Conservation (phyloP, 768 basidiomycete genomes). For the Pleurotus tuber-regium region DNA sequence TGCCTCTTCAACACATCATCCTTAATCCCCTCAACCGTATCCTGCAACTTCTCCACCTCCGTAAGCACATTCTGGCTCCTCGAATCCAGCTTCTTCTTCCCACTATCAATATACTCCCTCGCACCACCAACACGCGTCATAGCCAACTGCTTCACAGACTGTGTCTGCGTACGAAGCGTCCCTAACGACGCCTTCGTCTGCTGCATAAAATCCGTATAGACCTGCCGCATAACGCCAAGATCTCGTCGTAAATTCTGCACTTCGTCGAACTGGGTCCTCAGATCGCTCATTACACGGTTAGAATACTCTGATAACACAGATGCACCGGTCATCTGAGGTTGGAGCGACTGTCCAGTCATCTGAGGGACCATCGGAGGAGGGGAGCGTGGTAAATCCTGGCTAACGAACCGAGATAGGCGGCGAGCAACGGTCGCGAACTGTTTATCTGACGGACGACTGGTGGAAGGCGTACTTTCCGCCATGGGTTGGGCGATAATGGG, state of each 20-base stretch:
- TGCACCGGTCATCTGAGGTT: conserved; percentile 73
- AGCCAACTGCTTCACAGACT: conserved; percentile 85
- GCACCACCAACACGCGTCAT: conserved; percentile 80
- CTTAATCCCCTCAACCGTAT: conserved; percentile 84
- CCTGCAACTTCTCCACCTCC: conserved; percentile 90
- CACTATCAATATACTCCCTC: conserved; percentile 84
- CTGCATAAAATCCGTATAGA: conserved; percentile 92
- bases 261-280: conserved; percentile 93
- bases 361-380: conserved; percentile 50
- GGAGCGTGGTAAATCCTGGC: conserved; percentile 29
- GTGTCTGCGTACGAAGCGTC: conserved; percentile 78
- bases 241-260: conserved; percentile 93
- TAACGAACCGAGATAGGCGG: conserved; percentile 69
- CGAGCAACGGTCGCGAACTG: conserved; percentile 75
- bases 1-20: conserved; percentile 91
- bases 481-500: conserved; percentile 51
- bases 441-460: conserved; percentile 68
- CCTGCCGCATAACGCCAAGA: conserved; percentile 88
- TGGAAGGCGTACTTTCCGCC: conserved; percentile 62
- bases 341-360: conserved; percentile 65
- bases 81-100: conserved; percentile 87
- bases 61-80: conserved; percentile 90
- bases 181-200: conserved; percentile 85
- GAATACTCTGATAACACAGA: conserved; percentile 74
- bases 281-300: conserved; percentile 69